These are phyloP conservation scores for Zygoascus meyerae DNA, from an alignment of 1,139 yeast genomes.

Conservation along the genomic window DNA sequence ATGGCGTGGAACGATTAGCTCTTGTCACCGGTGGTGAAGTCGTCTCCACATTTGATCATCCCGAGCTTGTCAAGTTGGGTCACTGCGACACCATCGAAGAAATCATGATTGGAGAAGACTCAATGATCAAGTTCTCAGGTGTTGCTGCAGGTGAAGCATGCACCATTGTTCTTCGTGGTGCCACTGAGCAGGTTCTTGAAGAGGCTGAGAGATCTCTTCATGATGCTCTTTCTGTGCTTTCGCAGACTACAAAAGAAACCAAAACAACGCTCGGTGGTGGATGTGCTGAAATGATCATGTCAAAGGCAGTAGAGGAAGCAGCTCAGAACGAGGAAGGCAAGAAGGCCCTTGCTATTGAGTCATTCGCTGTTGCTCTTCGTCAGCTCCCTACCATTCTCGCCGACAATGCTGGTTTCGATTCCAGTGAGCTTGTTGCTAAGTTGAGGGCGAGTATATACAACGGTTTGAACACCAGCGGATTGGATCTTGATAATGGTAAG, in stretches of 20 bases:
- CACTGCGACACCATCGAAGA: slow-evolving; percentile 89
- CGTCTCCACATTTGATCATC: slow-evolving; percentile 90
- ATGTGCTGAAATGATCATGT: slow-evolving; percentile 96
- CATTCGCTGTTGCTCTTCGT: slow-evolving; percentile 89
- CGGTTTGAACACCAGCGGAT: slow-evolving; percentile 87
- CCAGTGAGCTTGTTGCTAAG: slow-evolving; percentile 86
- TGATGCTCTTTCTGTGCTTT: slow-evolving; percentile 90
- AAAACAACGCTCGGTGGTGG: slow-evolving; percentile 97
- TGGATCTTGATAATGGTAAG: slow-evolving; percentile 75
- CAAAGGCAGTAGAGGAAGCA: slow-evolving; percentile 91
- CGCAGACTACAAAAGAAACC: slow-evolving; percentile 94
- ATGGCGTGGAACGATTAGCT: slow-evolving; percentile 94
- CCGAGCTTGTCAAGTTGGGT: slow-evolving; percentile 80
- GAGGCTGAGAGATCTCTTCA: slow-evolving; percentile 97
- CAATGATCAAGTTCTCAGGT: slow-evolving; percentile 82
- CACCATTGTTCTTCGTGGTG: slow-evolving; percentile 92
- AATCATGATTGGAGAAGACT: slow-evolving; percentile 84
- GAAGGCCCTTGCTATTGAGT: slow-evolving; percentile 88
- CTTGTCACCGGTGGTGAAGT: slow-evolving; percentile 98
- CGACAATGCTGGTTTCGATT: slow-evolving; percentile 95
- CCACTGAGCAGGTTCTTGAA: slow-evolving; percentile 91
- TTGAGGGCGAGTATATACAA: slow-evolving; percentile 88
- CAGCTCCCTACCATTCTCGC: slow-evolving; percentile 94
- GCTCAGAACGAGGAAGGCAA: slow-evolving; percentile 94
- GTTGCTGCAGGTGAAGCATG: slow-evolving; percentile 96